A percentile compares a stretch with the other conserved stretches of the same genome.
These are phyloP conservation scores for Collybia mongolica DNA, from an alignment of 768 basidiomycete genomes.

Conservation along the genomic window DNA sequence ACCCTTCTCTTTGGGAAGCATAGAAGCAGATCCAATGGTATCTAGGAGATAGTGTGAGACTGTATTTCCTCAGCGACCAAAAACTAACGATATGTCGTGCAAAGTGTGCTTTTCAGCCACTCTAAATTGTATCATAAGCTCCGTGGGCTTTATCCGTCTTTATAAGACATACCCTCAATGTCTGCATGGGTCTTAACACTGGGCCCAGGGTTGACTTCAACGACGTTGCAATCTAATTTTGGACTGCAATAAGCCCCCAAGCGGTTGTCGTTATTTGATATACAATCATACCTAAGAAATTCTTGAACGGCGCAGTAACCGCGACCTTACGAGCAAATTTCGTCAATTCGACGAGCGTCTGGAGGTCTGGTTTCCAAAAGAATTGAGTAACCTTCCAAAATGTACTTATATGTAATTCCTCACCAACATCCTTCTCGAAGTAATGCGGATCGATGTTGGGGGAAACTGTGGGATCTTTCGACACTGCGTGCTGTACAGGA, in stretches of 20 bases:
- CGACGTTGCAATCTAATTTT: background rate
- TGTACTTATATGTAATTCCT: background rate
- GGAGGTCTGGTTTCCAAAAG: conserved; percentile 10
- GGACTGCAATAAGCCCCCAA: too few species aligned
- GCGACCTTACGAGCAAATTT: conserved; percentile 18
- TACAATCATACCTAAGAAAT: conserved; percentile 11
- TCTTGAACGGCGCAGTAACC: conserved; percentile 15
- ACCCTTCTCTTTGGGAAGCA: conserved; percentile 48
- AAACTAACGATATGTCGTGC: conserved; percentile 6
- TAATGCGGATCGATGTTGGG: conserved; percentile 41
- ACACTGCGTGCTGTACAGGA: conserved; percentile 23
- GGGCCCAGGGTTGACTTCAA: conserved; percentile 34
- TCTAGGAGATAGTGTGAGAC: conserved; percentile 26
- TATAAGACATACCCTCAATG: conserved; percentile 21
- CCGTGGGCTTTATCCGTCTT: conserved; percentile 16
- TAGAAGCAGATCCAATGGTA: conserved; percentile 46
- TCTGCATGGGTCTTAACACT: conserved; percentile 28
- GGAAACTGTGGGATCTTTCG: conserved; percentile 28
- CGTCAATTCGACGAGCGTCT: conserved; percentile 13
- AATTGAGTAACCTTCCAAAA: background rate
- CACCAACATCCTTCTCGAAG: conserved; percentile 41
- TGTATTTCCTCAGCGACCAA: background rate
- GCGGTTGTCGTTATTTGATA: too few species aligned
- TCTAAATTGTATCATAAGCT: conserved; percentile 2
- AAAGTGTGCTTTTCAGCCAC: conserved; percentile 9